Conservation (phyloP, 2,329 filamentous ascomycete species). For the Zarea fungicola region DNA sequence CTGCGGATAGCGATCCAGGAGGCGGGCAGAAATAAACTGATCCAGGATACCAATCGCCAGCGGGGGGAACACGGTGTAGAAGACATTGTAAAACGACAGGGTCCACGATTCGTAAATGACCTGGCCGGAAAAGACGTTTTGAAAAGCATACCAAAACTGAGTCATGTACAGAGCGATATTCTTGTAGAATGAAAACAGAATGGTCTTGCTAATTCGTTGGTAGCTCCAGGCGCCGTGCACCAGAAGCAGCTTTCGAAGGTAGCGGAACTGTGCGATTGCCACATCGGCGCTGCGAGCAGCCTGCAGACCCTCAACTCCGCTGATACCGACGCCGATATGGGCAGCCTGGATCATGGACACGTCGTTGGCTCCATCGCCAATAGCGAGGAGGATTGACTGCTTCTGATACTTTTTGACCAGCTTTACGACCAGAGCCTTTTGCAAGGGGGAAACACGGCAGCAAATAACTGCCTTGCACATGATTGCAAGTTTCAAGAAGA, state of each 20-base stretch:
- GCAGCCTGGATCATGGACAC: conserved; percentile 99
- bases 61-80: conserved; percentile 91
- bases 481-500: conserved; percentile 87
- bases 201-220: conserved; percentile 92
- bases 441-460: conserved; percentile 91
- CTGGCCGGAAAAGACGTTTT: conserved; percentile 95
- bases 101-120: conserved; percentile 99
- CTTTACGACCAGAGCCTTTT: conserved; percentile 97
- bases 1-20: conserved; percentile 93
- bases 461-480: conserved; percentile 99
- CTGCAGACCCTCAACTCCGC: conserved; percentile 92
- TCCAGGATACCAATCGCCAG: conserved; percentile 95
- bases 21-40: conserved; percentile 90
- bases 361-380: conserved; percentile 96
- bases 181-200: conserved; percentile 98
- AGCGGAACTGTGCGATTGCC: conserved; percentile 92
- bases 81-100: conserved; percentile 98
- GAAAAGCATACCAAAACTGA: conserved; percentile 98
- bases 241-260: conserved; percentile 84
- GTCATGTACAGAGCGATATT: conserved; percentile 99
- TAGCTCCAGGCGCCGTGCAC: conserved; percentile 98
- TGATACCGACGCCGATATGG: conserved; percentile 96
- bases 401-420: conserved; percentile 89
- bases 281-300: conserved; percentile 94
- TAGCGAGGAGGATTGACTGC: conserved; percentile 86